Evolutionary conservation across 2,329 filamentous ascomycete species (phyloP).

Genomic region (Aureobasidium sp.): DNA sequence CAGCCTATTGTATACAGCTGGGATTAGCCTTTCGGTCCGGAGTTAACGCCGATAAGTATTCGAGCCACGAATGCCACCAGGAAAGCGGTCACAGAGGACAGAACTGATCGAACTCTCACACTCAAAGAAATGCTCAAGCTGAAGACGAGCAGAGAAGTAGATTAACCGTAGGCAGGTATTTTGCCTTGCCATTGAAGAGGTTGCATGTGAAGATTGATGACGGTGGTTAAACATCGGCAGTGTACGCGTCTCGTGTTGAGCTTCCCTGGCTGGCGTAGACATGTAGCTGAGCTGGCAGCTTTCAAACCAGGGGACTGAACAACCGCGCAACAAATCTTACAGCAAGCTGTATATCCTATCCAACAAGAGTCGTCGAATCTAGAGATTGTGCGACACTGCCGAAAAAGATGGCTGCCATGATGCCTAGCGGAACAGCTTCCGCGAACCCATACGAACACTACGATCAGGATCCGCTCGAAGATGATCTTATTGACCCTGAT

Average conservation of each 20-base stretch:
- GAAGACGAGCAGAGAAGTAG: not conserved
- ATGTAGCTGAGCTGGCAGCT: slow-evolving; percentile 11
- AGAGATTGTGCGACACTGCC: not conserved
- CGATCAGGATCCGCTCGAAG: slow-evolving; percentile 41
- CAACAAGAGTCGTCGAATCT: not conserved
- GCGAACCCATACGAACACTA: slow-evolving; percentile 35
- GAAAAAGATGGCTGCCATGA: slow-evolving; percentile 37
- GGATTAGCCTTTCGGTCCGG: not conserved
- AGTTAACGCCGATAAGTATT: not conserved
- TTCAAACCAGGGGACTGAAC: not conserved
- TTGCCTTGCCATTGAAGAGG: no score
- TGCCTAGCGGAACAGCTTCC: slow-evolving; percentile 34
- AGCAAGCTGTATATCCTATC: not conserved
- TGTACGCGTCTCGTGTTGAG: not conserved
- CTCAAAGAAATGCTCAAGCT: not conserved
- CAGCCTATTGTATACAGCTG: slow-evolving; percentile 5
- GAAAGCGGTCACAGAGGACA: not conserved
- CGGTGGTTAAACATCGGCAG: not conserved
- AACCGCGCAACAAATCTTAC: not conserved
- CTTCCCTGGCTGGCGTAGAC: not conserved
- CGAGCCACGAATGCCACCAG: no score
- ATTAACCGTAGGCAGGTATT: no score
- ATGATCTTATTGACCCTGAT: slow-evolving; percentile 48
- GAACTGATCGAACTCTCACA: not conserved
- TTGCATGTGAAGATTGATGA: not conserved